phyloP scores from a whole-genome alignment of 805 yeast species.

The Candida vartiovaarae region DNA sequence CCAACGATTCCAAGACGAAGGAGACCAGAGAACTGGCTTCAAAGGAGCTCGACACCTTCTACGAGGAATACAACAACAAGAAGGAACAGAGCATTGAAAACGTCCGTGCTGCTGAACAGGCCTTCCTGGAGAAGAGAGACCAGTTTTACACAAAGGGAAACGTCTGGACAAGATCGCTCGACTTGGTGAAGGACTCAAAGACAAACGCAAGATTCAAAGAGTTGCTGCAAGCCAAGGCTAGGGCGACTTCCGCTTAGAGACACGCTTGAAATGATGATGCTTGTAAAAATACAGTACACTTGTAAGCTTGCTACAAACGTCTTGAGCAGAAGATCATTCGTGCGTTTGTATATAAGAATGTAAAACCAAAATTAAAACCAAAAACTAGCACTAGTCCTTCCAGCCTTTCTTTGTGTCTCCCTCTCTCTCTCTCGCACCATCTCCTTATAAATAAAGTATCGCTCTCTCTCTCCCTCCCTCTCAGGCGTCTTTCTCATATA shows the following conservation, averaged over 20 bases:
- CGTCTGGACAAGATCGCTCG: conserved; percentile 71
- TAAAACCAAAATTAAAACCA: background rate
- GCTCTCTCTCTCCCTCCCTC: too few species aligned
- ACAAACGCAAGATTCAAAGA: conserved; percentile 25
- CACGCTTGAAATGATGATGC: too few species aligned
- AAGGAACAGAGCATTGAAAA: conserved; percentile 61
- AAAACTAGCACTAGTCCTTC: background rate
- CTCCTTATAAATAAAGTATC: too few species aligned
- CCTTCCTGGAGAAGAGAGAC: conserved; percentile 69
- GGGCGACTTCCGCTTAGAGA: conserved; percentile 12
- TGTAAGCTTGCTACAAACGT: too few species aligned
- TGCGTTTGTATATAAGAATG: background rate
- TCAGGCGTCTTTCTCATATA: too few species aligned
- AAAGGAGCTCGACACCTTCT: conserved; percentile 82
- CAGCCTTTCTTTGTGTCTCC: background rate
- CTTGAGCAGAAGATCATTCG: too few species aligned
- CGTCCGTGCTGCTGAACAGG: conserved; percentile 61
- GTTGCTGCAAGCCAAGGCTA: conserved; percentile 22
- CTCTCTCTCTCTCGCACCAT: too few species aligned
- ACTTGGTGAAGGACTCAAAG: conserved; percentile 33
- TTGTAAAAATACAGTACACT: background rate
- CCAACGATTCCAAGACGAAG: conserved; percentile 52
- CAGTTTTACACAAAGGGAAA: conserved; percentile 69
- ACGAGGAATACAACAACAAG: conserved; percentile 82
- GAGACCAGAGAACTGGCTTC: conserved; percentile 72